Percentiles rank a stretch among this genome's conserved stretches.
These are phyloP conservation scores for Wallemia ichthyophaga DNA, from an alignment of 1,284 basidiomycete species.

Conservation along the genomic window DNA sequence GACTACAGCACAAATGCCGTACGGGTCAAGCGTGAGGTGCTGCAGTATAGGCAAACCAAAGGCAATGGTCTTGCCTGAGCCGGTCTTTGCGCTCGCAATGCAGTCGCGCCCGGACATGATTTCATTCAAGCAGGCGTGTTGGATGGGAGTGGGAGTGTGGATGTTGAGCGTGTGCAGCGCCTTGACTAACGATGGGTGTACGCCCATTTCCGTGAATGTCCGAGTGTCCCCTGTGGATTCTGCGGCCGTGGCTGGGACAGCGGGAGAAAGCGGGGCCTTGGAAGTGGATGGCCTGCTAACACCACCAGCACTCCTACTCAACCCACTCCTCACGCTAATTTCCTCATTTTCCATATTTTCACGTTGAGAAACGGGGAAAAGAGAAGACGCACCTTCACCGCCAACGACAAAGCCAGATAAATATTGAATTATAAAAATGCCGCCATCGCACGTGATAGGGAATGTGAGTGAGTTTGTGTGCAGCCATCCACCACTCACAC, in stretches of 20 bases:
- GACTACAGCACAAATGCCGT: constrained; percentile 73
- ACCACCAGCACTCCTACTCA: no score
- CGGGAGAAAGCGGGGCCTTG: no score
- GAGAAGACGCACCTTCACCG: no score
- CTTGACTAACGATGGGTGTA: neutral
- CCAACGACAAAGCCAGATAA: no score
- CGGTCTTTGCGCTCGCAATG: constrained; percentile 91
- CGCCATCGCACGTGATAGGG: neutral
- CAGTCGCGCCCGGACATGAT: constrained; percentile 43
- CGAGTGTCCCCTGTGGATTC: no score
- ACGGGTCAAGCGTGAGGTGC: constrained; percentile 56
- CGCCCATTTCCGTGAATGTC: neutral
- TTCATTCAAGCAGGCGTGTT: neutral
- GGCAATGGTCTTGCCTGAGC: constrained; percentile 89
- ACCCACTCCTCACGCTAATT: no score
- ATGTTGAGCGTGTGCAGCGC: neutral
- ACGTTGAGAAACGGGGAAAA: no score
- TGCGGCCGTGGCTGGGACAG: no score
- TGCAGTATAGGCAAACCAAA: constrained; percentile 90
- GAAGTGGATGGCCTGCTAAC: no score
- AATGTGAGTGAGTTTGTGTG: neutral
- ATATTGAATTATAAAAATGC: no score
- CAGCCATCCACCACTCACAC: neutral
- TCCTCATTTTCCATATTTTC: no score
- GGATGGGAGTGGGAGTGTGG: neutral